Evolutionary conservation across 1,284 basidiomycete genomes (phyloP).

Genomic region (Polyporus tsugae): DNA sequence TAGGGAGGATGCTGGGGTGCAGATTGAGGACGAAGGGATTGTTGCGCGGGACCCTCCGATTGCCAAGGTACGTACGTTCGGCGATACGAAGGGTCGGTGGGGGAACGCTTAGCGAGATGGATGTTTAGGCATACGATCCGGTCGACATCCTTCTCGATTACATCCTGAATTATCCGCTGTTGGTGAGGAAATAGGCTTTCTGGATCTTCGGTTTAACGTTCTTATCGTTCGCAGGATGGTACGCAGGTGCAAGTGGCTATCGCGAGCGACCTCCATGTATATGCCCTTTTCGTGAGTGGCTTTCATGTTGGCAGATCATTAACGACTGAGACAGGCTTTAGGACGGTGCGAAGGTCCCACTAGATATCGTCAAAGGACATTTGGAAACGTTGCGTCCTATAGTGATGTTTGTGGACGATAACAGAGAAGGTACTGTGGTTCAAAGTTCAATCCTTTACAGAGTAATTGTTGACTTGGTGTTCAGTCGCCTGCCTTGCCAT

Average conservation of each 20-base stretch:
- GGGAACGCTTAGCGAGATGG: not conserved
- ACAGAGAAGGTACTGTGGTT: conserved; percentile 25
- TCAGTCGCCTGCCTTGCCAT: conserved; percentile 30
- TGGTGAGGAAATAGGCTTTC: conserved; percentile 14
- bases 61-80: conserved; percentile 14
- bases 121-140: conserved; percentile 26
- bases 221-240: conserved; percentile 11
- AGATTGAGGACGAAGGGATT: not conserved
- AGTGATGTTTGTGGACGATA: conserved; percentile 36
- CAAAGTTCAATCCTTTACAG: not conserved
- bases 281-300: conserved; percentile 24
- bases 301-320: not conserved
- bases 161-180: conserved; percentile 25
- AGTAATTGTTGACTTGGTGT: not conserved
- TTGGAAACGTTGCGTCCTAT: conserved; percentile 28
- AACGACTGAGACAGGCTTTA: not conserved
- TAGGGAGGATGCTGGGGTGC: not conserved
- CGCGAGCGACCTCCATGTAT: conserved; percentile 32
- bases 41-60: conserved; percentile 20
- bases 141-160: conserved; percentile 33
- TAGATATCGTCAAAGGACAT: conserved; percentile 29
- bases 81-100: too few species aligned
- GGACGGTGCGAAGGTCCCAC: conserved; percentile 27
- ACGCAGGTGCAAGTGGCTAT: conserved; percentile 29
- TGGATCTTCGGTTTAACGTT: not conserved